Evolutionary conservation across 495 filamentous ascomycete genomes (phyloP), one percentile per base, ranked within the genome.

Genomic region (Xylaria palmicola): DNA sequence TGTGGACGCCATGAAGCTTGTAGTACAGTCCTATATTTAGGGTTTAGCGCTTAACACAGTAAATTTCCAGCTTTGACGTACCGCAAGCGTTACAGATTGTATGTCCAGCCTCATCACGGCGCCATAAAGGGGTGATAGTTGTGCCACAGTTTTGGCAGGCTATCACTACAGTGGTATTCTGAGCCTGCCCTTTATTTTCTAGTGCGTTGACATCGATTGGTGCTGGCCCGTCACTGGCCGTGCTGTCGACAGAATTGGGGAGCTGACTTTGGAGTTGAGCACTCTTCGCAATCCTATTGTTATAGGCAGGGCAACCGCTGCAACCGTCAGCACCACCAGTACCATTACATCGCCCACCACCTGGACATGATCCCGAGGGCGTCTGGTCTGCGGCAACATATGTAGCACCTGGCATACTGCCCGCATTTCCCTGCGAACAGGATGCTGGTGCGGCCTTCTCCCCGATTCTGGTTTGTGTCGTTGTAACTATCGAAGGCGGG

Each of bases 51-150:
- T 53, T 27, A 40, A 62, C 19, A 29, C 20, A 20, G 29, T 13
- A 8, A 40, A 15, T 53, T 12, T n/a, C 10, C n/a, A 56, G 58
- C 3, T 24, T 44, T 44, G 62, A 82, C 91, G 68, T 83, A 96
- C 94, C 94, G 75, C 94, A 98, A 54, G 94, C 94, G 78, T 98
- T 98, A 78, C 94, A 98, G 62, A 98, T 98, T 4, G 92, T 97
- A 79, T 97, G 92, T 13, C 95, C 95, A 65, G 86, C 86, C 73
- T 96, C 94, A 72, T 98, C 94, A 64, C 94, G 86, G 67, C 94
- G 83, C 94, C 94, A 99, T 27, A 99, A 79, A 12, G 94, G 94
- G 27, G 94, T 99, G 61, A 98, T 91, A 1, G 93, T 98, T 39
- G 95, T 99, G 17, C 88, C 91, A 74, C 94, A 99, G 69, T 99